phyloP scores from a whole-genome alignment of 2,329 filamentous ascomycete species.

The Eurotiales sp. region DNA sequence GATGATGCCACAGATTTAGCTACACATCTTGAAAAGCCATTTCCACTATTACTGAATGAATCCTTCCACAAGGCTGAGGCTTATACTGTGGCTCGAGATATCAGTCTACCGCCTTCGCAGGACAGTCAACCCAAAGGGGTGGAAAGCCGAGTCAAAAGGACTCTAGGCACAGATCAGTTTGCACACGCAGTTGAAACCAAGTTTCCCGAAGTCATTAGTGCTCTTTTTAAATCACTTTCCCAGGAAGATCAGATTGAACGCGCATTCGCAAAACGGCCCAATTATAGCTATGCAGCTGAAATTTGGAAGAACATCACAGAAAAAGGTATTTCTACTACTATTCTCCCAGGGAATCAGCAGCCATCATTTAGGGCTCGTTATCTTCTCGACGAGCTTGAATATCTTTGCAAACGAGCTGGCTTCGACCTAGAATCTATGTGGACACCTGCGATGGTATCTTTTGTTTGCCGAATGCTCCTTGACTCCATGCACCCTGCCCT shows the following conservation, averaged over 20 bases:
- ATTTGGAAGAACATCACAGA: constrained; percentile 66
- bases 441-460: constrained; percentile 70
- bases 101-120: constrained; percentile 46
- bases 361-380: constrained; percentile 79
- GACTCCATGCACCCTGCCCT: constrained; percentile 77
- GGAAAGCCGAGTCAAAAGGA: constrained; percentile 62
- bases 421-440: constrained; percentile 65
- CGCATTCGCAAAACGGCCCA: constrained; percentile 58
- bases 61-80: constrained; percentile 77
- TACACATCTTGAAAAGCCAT: constrained; percentile 51
- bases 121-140: constrained; percentile 52
- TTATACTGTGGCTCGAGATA: constrained; percentile 78
- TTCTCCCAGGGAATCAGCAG: constrained; percentile 74
- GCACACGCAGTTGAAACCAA: constrained; percentile 60
- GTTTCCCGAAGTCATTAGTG: constrained; percentile 72
- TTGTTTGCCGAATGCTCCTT: constrained; percentile 71
- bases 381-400: constrained; percentile 69
- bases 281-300: constrained; percentile 58
- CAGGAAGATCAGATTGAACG: constrained; percentile 72
- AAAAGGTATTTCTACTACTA: constrained; percentile 62
- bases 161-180: constrained; percentile 66
- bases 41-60: constrained; percentile 56
- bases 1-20: constrained; percentile 61
- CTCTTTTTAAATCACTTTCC: constrained; percentile 72
- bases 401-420: constrained; percentile 70